Base-by-base conservation (phyloP, 352 stramenopile species). In the Phytophthora pisi region DNA sequence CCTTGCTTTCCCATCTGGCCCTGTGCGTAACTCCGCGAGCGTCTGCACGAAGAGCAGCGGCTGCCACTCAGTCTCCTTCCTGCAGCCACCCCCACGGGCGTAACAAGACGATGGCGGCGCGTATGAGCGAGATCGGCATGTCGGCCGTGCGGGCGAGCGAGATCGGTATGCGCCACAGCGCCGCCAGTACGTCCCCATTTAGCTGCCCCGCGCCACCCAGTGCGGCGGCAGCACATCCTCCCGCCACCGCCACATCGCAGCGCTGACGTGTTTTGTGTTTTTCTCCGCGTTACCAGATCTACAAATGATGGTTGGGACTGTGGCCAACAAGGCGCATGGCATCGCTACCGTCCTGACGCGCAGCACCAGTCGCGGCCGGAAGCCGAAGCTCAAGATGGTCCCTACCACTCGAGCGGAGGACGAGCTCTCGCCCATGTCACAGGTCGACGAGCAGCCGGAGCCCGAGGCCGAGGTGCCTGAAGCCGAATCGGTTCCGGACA, bases 131-230 rank as follows among this genome's bases (percentile, higher is more conserved):
- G 54, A 75, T 78, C 34, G 62, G 66, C 34, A 64, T 75, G 61
- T 78, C 71, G 45, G 66, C 66, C 57, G 45, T 78, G 58, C 67
- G 71, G 57, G 62, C 63, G 36, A 78, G 71, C 58, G 71, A 78
- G 59, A 69, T 78, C n/a, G 71, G 71, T 10, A 75, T 78, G 71
- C 71, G 71, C 40, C 66, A 78, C 62, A 78, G 71, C 49, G 71
- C 71, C 24, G 71, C 71, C 10, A 78, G 70, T 78, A 69, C 51
- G 56, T 69, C 23, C 30, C 24, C 45, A 16, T 15, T 42, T n/a
- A 24, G 45, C 42, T 30, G 16, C 26, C 28, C 31, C 40, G 16
- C 15, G 15, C 40, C 40, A 46, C 18, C 18, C 16, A 26, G 28
- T 30, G 51, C 42, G 4, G 46, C 45, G 47, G 6, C 9, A 43